These are phyloP conservation scores for Hevea brasiliensis DNA, from an alignment of 345 rosid genomes.

Conservation along the genomic window DNA sequence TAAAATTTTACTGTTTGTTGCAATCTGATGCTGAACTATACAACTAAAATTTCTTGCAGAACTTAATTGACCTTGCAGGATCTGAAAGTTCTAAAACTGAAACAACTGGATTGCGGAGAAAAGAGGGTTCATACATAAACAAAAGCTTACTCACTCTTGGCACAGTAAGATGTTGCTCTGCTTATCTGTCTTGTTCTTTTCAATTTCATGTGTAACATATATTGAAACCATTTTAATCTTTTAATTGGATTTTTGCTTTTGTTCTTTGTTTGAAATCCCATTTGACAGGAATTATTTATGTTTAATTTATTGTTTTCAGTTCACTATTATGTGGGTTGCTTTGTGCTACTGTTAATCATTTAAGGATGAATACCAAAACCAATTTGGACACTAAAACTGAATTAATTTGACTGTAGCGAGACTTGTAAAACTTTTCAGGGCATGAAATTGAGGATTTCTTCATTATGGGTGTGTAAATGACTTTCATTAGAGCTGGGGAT, in stretches of 20 bases:
- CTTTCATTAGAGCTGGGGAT: neutral
- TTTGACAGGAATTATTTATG: neutral
- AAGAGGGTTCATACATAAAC: constrained; percentile 74
- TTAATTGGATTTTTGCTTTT: neutral
- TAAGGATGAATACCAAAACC: neutral
- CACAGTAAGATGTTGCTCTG: constrained; percentile 44
- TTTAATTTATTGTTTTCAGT: neutral
- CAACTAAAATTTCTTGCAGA: constrained; percentile 38
- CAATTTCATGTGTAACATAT: constrained; percentile 1
- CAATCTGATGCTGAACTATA: constrained; percentile 1
- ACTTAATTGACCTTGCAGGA: constrained; percentile 75
- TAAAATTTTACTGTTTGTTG: neutral
- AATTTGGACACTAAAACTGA: neutral
- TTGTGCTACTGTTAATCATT: constrained; percentile 1
- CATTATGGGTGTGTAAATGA: neutral
- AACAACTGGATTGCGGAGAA: constrained; percentile 70
- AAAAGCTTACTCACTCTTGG: constrained; percentile 76
- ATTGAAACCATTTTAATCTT: neutral
- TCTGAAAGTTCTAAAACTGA: constrained; percentile 80
- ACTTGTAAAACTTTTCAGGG: neutral
- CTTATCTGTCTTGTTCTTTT: neutral
- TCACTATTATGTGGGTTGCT: neutral
- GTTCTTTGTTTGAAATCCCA: neutral
- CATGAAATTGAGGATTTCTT: constrained; percentile 13
- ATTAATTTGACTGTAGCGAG: neutral